Evolutionary conservation across 1,284 basidiomycete genomes (phyloP), one percentile per base, ranked within the genome.

Genomic region (Ustilago sp.): DNA sequence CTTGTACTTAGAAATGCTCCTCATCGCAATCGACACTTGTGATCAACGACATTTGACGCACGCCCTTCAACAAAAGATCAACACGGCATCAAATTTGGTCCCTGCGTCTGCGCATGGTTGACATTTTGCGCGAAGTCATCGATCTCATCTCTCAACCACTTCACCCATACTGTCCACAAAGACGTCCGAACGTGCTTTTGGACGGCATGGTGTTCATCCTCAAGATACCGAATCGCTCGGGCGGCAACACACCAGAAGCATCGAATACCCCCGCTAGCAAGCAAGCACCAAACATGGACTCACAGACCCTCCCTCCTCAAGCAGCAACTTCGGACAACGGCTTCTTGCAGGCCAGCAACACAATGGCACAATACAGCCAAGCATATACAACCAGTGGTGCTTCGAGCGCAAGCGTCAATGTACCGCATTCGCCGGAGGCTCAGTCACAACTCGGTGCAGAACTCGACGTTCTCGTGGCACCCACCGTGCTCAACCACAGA

Each of bases 391-490:
- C 50, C 43, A 17, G 9, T 11, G 39, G 4, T 12, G 45, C 9
- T 2, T 9, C 19, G 8, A 50, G 13, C 13, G 23, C 58, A 50
- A 7, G n/a, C 34, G 15, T 23, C 43, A 45, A 19, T 19, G n/a
- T 19, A 19, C 23, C 43, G 17, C 7, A 45, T 7, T 8, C 43
- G n/a, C 12, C 4, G 28, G 47, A 23, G 8, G 48, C 51, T 50
- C 12, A 32, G 32, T 8, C 39, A 8, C 41, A 39, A 4, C 4
- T 48, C 12, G 50, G 64, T 1, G 68, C 79, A 11, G 52, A 64
- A 9, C 69, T 85, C 41, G 82, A 85, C 61, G 58, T 85, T 13
- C 63, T 83, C 13, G 54, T 85, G 6, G 80, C 83, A 6, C 83
- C 84, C 0, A 73, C 80, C 28, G 81, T 84, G 28, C 70, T 84